Base-by-base conservation (phyloP, 176 grass and related monocot species). In the barley (Hordeum vulgare) region DNA sequence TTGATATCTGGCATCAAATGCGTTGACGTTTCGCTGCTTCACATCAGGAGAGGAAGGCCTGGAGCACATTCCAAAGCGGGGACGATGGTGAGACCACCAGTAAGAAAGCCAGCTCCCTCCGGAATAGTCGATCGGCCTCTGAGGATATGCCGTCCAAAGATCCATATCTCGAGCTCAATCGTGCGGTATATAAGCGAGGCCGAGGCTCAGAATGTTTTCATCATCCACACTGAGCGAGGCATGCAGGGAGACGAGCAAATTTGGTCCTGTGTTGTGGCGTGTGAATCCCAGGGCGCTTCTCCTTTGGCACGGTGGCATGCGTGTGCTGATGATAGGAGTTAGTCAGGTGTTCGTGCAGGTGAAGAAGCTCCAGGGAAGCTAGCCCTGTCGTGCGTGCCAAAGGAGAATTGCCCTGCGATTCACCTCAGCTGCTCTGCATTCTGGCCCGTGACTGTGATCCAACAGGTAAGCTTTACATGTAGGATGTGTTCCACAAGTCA, bases 351-450 rank as follows among this genome's bases (percentile, higher is more conserved):
- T 21, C 20, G 35, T 21, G 13, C 60, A 40, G 26, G 60, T 84
- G 34, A 13, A 28, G 23, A 44, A 25, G 25, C 8, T 40, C 76
- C 77, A 61, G 1, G n/a, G 1, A 39, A 41, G 47, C 10, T 77
- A 28, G 31, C 44, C 25, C 20, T n/a, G 20, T 39, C 63, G 2
- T 72, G 40, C 25, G 85, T 92, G 83, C 89, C 81, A 91, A 90
- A 90, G 85, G 80, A 90, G 89, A 90, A 90, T 87, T 90, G 75
- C 89, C 89, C 84, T 87, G 86, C 75, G 53, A 89, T 86, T 92
- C 86, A 45, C 40, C 64, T 18, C 14, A 65, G 61, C 63, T 8
- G 35, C 47, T 63, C 56, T 91, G 85, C 88, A 79, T 44, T 44
- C 3, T 36, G 35, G 35, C 7, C 35, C 0, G 35, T 7, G 35